Evolutionary conservation across 164 flowering plant genomes (phyloP), one percentile per base, ranked within the genome.

Genomic region (Nymphaea thermarum): DNA sequence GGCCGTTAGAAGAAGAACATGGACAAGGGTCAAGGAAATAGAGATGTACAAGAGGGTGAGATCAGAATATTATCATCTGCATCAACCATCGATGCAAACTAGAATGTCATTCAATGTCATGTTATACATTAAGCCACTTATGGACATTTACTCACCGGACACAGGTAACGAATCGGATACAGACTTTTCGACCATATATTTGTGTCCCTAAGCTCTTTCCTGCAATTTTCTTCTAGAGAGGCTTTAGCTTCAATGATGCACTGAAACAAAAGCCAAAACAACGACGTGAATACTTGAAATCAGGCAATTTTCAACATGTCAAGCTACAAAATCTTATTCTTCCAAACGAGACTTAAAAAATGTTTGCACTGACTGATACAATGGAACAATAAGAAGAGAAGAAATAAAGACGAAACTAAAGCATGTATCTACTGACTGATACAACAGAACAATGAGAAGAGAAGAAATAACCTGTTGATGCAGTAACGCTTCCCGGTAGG

Each of bases 401-500:
- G n/a, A 8, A 18, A 2, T 75, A 66, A 89, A 25, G 36, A 25
- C 36, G 36, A 25, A 25, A 25, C 36, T 25, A 25, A 25, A 25
- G 36, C 36, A 25, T 25, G 36, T 25, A 61, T 3, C 5, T 1
- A 36, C 5, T 0, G 3, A 57, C 18, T 43, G 10, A 43, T 43
- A 66, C 2, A 41, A 53, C 42, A 59, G 43, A 3, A 4, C 25
- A 17, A 42, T 41, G 10, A 6, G 65, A 64, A 64, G 61, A 55
- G 18, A 17, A 45, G n/a, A 8, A 18, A 2, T 75, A 66, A 89
- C 98, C 96, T 90, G 64, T 93, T 93, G 74, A 90, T 90, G 65
- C 98, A 93, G 68, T 84, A 85, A 3, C 97, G 89, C 72, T 87
- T 83, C 71, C 98, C 96, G 1, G 98, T 90, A 14, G 93, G 98